Conservation (phyloP, 108 stramenopile species). For the Licmophora abbreviata region DNA sequence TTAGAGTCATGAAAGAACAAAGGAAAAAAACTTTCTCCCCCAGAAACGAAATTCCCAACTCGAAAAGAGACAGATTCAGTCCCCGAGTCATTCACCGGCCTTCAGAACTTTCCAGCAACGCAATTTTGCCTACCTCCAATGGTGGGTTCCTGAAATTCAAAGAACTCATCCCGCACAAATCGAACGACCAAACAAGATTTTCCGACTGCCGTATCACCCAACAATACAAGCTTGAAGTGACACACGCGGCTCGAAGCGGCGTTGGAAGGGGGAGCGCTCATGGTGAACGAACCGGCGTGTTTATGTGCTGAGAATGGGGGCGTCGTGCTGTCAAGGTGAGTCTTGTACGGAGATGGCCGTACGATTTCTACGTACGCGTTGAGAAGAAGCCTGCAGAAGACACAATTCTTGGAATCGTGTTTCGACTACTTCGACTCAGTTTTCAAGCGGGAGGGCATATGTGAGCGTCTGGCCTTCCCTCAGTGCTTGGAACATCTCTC, state of each 20-base stretch:
- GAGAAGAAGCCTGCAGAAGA: no score
- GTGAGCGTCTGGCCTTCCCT: no score
- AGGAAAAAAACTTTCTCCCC: constrained; percentile 7
- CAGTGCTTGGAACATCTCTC: no score
- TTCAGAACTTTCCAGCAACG: not conserved
- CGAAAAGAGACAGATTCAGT: constrained; percentile 1
- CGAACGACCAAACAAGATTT: constrained; percentile 96
- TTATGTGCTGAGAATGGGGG: no score
- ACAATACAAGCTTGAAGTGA: constrained; percentile 97
- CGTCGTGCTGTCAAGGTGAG: no score
- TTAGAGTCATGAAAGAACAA: constrained; percentile 1
- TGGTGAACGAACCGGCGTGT: no score
- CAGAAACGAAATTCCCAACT: not conserved
- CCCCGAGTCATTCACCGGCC: not conserved
- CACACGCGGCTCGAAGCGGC: constrained; percentile 77
- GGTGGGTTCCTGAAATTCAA: constrained; percentile 97
- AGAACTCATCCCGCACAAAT: constrained; percentile 98
- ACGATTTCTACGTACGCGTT: no score
- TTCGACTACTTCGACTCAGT: no score
- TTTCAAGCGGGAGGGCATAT: no score
- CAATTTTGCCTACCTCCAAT: constrained; percentile 79
- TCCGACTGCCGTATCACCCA: constrained; percentile 98
- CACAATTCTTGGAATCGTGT: no score
- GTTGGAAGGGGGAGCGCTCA: no score
- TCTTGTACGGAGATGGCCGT: no score